A percentile compares a stretch with the other conserved stretches of the same genome.
Evolutionary conservation across 331 rosid genomes (phyloP).

Genomic region (Dryas integrifolia): DNA sequence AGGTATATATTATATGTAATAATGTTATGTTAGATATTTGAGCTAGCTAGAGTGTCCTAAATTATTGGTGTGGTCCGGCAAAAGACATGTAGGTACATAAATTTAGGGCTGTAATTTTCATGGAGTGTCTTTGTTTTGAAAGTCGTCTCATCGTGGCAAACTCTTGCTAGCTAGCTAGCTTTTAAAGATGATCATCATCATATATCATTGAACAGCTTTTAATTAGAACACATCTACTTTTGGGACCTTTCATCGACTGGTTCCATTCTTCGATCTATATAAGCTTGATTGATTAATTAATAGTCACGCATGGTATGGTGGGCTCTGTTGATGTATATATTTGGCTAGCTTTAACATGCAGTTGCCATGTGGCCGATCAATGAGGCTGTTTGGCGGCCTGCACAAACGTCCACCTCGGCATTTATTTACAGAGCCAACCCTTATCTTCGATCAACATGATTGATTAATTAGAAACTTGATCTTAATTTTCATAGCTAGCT

Average conservation of each 20-base stretch:
- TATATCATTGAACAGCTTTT: slow-evolving; percentile 1
- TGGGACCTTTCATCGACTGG: too few relatives aligned
- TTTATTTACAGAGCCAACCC: slow-evolving; percentile 3
- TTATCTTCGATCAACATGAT: neutral
- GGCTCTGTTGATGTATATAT: neutral
- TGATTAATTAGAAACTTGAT: neutral
- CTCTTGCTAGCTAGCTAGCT: neutral
- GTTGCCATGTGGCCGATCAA: slow-evolving; percentile 3
- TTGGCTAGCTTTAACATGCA: neutral
- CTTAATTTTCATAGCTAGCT: too few relatives aligned
- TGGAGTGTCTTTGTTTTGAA: slow-evolving; percentile 21
- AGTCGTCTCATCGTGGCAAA: slow-evolving; percentile 6
- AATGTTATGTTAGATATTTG: slow-evolving; percentile 27
- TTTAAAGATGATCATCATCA: neutral
- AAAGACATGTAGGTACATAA: slow-evolving; percentile 14
- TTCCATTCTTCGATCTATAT: too few relatives aligned
- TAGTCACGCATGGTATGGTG: neutral
- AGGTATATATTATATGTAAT: too few relatives aligned
- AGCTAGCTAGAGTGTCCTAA: slow-evolving; percentile 6
- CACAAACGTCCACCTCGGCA: slow-evolving; percentile 1
- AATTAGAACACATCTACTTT: neutral
- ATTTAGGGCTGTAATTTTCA: slow-evolving; percentile 21
- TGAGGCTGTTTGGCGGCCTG: slow-evolving; percentile 2
- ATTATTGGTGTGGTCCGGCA: slow-evolving; percentile 49
- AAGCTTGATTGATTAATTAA: too few relatives aligned